Evolutionary conservation across 2,329 filamentous ascomycete species (phyloP), one percentile per base, ranked within the genome.

Genomic region (Penicillium sclerotiorum): DNA sequence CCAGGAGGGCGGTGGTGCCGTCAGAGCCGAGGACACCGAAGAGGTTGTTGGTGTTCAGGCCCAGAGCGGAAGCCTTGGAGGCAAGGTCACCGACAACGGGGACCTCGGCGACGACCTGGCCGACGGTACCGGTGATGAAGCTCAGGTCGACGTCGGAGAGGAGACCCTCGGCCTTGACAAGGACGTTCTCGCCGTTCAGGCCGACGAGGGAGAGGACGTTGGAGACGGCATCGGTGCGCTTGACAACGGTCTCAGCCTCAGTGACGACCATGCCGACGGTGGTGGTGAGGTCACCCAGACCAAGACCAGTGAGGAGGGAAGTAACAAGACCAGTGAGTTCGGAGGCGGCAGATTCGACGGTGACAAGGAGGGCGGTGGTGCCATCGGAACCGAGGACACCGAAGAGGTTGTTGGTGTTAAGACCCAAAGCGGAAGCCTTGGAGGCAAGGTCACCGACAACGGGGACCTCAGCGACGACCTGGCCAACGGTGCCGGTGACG

Each of bases 201-300:
- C 52, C 45, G 18, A 52, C 56, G 45, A 60, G 40, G 30, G 47
- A 36, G 39, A 60, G 47, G 21, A 55, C 27, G 37, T 53, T 36
- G 38, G 42, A 25, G 47, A 47, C 32, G 15, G 49, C 15, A 36
- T 52, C 50, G 23, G 51, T 45, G 49, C 43, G 30, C 28, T 36
- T 35, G 27, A 9, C n/a, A 22, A 7, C 33, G 45, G 21, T 7
- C 21, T n/a, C 37, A 15, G 25, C 33, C 21, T 32, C 39, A 48
- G 57, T 56, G 38, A 58, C 55, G 9, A 60, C 45, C 21, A 40
- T 49, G 30, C 57, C 57, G 18, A 60, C 45, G 21, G 57, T 45
- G 15, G 42, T 44, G 35, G 43, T 48, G 38, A 58, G 49, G 21
- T 55, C 17, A 9, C 36, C 27, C 18, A 60, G 53, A 7, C 48